Conservation (phyloP, 306 rosid genomes). For the Dicorynia guianensis region DNA sequence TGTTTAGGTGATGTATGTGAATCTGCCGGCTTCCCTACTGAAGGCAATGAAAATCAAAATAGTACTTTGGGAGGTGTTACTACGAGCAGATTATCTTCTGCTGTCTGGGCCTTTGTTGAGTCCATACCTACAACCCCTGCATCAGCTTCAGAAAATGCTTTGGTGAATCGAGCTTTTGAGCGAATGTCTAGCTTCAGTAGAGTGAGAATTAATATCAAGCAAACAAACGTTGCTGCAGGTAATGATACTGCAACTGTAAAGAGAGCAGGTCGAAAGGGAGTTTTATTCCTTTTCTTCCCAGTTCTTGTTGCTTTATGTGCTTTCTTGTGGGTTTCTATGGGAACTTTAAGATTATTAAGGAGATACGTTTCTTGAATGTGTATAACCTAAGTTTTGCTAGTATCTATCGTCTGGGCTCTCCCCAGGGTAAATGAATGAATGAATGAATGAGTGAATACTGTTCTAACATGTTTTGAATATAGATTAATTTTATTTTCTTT, state of each 20-base stretch:
- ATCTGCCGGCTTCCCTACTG: constrained; percentile 52
- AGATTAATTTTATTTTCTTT: neutral
- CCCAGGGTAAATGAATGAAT: constrained; percentile 16
- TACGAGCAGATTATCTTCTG: constrained; percentile 68
- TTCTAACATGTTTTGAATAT: constrained; percentile 48
- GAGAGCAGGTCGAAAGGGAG: constrained; percentile 57
- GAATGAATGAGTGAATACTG: constrained; percentile 5
- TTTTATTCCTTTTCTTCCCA: constrained; percentile 63
- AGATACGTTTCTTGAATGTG: constrained; percentile 46
- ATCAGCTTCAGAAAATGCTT: constrained; percentile 81
- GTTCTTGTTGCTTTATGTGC: constrained; percentile 81
- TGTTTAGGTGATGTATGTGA: constrained; percentile 74
- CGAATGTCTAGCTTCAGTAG: constrained; percentile 85
- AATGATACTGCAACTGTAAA: constrained; percentile 52
- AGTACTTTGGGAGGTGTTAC: constrained; percentile 41
- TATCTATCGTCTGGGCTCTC: constrained; percentile 38
- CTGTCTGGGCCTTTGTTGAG: constrained; percentile 92
- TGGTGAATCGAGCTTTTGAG: constrained; percentile 74
- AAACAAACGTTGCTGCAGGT: constrained; percentile 51
- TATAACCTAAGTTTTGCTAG: constrained; percentile 51
- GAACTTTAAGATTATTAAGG: constrained; percentile 49
- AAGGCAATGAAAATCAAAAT: constrained; percentile 58
- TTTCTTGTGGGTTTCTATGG: constrained; percentile 65
- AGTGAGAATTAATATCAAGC: constrained; percentile 49
- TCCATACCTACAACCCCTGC: constrained; percentile 98